Base-by-base conservation (phyloP, 106 monocot species). In the Xerophyta viscosa region DNA sequence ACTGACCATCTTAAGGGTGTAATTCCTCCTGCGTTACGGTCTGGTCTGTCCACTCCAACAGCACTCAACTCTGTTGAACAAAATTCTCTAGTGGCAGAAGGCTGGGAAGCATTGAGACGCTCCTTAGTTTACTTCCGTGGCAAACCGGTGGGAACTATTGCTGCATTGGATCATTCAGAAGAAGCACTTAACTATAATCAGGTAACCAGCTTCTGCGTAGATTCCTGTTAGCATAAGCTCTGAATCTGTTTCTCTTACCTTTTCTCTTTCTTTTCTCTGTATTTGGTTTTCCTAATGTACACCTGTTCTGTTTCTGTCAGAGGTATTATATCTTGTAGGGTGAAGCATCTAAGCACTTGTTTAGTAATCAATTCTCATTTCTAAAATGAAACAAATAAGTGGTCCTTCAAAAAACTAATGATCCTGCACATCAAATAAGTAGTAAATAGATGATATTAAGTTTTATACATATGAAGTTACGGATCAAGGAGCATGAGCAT, bases 181-280 rank as follows among this genome's bases (percentile, higher is more conserved):
- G 69, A 74, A 29, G 61, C 64, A 27, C 74, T 80, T 15, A 80
- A 80, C 52, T 80, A 80, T 57, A 66, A 80, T 56, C 79, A 80
- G 74, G 79, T 74, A 2, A 36, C 11, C 23, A 4, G n/a, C 26
- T 29, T 17, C 15, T 52, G 8, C 8, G 20, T 20, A 46, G 2
- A 20, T 23, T 3, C 21, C 47, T 20, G 20, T 20, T 3, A 18
- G 2, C 6, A 47, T 2, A 9, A n/a, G n/a, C n/a, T n/a, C 3
- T 47, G 14, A 21, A 23, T 47, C 4, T 23, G 6, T 44, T 23
- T 8, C 31, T 15, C 25, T 2, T 11, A n/a, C 2, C 11, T 2
- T 18, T 51, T 14, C 1, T 26, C 29, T 27, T 51, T 27, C 26
- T 27, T 26, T 25, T 51, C 24, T 26, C 14, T 12, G 12, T 51